Evolutionary conservation across 495 filamentous ascomycete genomes (phyloP).

Genomic region (Penicillium egyptiacum): DNA sequence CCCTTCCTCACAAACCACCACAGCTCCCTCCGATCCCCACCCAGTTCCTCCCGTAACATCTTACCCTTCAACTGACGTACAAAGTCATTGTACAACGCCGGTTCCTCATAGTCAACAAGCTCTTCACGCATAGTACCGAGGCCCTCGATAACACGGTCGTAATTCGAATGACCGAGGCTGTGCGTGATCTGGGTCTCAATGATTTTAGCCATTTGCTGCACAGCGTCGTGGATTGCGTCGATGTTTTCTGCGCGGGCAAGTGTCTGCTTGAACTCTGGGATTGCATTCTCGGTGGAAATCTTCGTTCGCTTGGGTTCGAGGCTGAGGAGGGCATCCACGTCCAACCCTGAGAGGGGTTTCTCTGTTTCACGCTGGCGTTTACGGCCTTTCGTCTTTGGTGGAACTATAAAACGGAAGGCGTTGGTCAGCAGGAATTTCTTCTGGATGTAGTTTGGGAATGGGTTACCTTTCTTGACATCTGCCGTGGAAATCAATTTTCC

Average conservation of each 20-base stretch:
- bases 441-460: background rate
- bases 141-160: conserved; percentile 73
- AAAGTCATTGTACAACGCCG: conserved; percentile 74
- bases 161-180: conserved; percentile 72
- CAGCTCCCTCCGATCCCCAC: conserved; percentile 78
- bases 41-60: conserved; percentile 67
- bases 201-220: conserved; percentile 70
- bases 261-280: conserved; percentile 89
- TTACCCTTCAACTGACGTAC: conserved; percentile 69
- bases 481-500: conserved; percentile 64
- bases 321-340: conserved; percentile 75
- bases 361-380: conserved; percentile 66
- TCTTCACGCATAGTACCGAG: conserved; percentile 77
- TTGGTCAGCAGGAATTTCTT: conserved; percentile 5
- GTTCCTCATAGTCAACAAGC: conserved; percentile 72
- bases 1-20: conserved; percentile 71
- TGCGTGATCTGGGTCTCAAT: conserved; percentile 66
- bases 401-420: conserved; percentile 54
- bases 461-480: conserved; percentile 79
- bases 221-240: conserved; percentile 62
- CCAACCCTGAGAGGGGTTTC: conserved; percentile 88
- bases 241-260: conserved; percentile 62
- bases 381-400: conserved; percentile 75
- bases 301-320: conserved; percentile 55
- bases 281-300: conserved; percentile 76